Base-by-base conservation (phyloP, 2,329 filamentous ascomycete species). In the Emergomyces pasteurianus region DNA sequence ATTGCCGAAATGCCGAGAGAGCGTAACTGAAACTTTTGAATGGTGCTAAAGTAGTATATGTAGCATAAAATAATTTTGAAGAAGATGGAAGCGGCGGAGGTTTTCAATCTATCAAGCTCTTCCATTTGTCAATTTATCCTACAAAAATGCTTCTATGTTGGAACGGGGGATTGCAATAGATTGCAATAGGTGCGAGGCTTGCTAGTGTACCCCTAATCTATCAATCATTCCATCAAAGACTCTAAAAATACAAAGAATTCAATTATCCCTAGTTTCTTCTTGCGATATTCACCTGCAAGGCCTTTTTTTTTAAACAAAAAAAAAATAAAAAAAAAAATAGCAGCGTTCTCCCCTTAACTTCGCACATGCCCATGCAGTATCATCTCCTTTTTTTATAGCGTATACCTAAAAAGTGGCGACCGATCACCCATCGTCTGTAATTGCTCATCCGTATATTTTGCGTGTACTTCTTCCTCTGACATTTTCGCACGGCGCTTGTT, bases 391-490 rank as follows among this genome's bases (percentile, higher is more conserved):
- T 5, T 36, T 16, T 49, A 63, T 31, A 62, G 47, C 28, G 16
- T 50, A 58, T 75, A 76, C 63, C 69, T 71, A 63, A 73, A 75
- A 61, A 75, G 62, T 8, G 73, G 73, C 54, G 68, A 72, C 58
- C 70, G 65, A 62, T 76, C 73, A 0, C 74, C 74, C 71, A 75
- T 70, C 58, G 65, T 69, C 52, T 69, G 67, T 52, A 75, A 56
- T 62, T 75, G 64, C 40, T 67, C 67, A 38, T 74, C 70, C 3
- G 67, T 70, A 62, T 74, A 75, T 36, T 68, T 66, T 7, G 63
- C 67, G 16, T 66, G 64, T 31, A 70, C 66, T 52, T 74, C 71
- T 7, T 70, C 72, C 60, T 71, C 70, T 2, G 67, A 67, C 34
- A 72, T 61, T 53, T 67, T 65, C 34, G 68, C 72, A 47, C 71